These are phyloP conservation scores for Botrytis paeoniae DNA, from an alignment of 2,329 filamentous ascomycete genomes.

Conservation along the genomic window DNA sequence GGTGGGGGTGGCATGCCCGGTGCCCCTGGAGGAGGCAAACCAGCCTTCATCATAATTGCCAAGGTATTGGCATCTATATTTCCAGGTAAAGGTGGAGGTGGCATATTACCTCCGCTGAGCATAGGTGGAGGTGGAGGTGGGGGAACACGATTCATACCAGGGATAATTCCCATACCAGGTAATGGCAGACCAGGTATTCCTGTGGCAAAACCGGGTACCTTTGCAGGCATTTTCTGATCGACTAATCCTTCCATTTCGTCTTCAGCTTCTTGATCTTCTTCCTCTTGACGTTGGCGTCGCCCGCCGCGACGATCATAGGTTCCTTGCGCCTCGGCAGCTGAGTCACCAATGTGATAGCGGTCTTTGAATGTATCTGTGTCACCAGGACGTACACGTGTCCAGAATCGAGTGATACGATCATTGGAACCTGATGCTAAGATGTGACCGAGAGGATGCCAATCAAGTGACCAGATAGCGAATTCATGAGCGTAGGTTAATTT, in stretches of 20 bases:
- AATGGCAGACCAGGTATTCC: conserved; percentile 45
- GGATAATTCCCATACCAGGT: conserved; percentile 40
- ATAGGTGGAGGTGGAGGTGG: conserved; percentile 41
- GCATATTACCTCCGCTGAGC: conserved; percentile 18
- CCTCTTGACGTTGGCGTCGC: conserved; percentile 76
- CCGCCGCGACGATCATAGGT: conserved; percentile 83
- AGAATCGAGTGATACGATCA: conserved; percentile 94
- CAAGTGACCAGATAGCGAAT: conserved; percentile 94
- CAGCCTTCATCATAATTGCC: conserved; percentile 51
- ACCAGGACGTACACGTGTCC: conserved; percentile 86
- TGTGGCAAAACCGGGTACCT: conserved; percentile 56
- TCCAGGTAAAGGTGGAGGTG: conserved; percentile 16
- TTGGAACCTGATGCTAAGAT: conserved; percentile 95
- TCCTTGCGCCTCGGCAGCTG: conserved; percentile 89
- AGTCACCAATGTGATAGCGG: conserved; percentile 91
- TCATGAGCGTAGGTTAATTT: conserved; percentile 84
- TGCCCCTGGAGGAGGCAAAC: conserved; percentile 55
- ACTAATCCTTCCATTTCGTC: conserved; percentile 91
- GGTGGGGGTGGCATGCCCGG: conserved; percentile 40
- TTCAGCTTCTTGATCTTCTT: conserved; percentile 89
- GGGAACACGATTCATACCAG: conserved; percentile 44
- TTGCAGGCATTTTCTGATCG: conserved; percentile 78
- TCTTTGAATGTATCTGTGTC: conserved; percentile 84
- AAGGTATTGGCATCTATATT: conserved; percentile 18
- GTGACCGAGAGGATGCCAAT: conserved; percentile 96